phyloP scores from a whole-genome alignment of 805 yeast species.

The Lachancea sp. region DNA sequence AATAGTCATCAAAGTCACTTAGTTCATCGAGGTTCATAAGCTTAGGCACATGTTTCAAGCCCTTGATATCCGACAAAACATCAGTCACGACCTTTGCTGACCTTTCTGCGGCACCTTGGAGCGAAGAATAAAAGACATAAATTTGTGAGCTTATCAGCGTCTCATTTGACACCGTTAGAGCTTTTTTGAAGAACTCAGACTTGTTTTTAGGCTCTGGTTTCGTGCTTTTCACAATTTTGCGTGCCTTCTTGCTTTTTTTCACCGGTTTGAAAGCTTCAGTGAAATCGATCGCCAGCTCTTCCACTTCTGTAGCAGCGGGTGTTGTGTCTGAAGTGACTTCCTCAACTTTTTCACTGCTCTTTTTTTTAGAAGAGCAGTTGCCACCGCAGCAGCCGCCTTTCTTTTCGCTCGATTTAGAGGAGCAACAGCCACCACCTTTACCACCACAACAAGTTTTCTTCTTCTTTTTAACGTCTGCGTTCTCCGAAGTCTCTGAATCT shows the following conservation, averaged over 20 bases:
- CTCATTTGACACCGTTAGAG: conserved; percentile 37
- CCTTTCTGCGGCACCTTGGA: conserved; percentile 76
- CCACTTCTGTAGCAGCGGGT: conserved; percentile 22
- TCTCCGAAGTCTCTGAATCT: background rate
- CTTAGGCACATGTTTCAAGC: conserved; percentile 39
- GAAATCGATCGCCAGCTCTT: conserved; percentile 38
- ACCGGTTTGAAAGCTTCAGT: conserved; percentile 31
- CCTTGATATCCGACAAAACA: conserved; percentile 27
- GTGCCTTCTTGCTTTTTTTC: conserved; percentile 20
- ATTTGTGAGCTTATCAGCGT: conserved; percentile 49
- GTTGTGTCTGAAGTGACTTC: conserved; percentile 5
- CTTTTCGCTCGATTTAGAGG: conserved; percentile 11
- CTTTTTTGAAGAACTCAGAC: conserved; percentile 23
- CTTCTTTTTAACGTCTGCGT: conserved; percentile 2
- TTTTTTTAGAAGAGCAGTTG: conserved; percentile 28
- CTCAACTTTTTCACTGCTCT: background rate
- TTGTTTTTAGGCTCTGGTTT: conserved; percentile 16
- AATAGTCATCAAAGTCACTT: conserved; percentile 77
- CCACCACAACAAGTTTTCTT: conserved; percentile 26
- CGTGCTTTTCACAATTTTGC: conserved; percentile 13
- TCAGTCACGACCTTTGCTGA: conserved; percentile 51
- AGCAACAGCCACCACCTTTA: conserved; percentile 12
- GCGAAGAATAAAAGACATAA: conserved; percentile 71
- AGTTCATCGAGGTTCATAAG: conserved; percentile 71
- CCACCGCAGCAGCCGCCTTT: conserved; percentile 32